Conservation (phyloP, 805 yeast genomes). For the Ogataea angusta region DNA sequence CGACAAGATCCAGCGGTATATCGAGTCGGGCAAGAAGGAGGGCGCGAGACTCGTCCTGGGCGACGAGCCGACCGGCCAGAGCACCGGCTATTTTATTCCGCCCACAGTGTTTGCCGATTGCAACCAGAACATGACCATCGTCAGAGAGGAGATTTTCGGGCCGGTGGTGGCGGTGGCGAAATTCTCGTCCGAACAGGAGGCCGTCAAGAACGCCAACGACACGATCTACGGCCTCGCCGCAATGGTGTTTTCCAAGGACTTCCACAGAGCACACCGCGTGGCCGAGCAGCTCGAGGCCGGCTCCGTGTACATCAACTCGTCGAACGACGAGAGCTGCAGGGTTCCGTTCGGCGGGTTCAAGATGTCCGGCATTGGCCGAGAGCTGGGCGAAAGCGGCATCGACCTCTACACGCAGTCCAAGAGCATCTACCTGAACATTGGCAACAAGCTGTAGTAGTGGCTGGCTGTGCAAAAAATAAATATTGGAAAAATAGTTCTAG, state of each 20-base stretch:
- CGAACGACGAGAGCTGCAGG: conserved; percentile 59
- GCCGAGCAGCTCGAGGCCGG: conserved; percentile 57
- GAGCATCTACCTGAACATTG: conserved; percentile 58
- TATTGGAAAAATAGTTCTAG: background rate
- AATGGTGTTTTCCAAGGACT: conserved; percentile 69
- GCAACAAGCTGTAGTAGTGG: conserved; percentile 29
- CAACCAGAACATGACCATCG: conserved; percentile 58
- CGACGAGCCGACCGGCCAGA: conserved; percentile 39
- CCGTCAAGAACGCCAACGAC: conserved; percentile 63
- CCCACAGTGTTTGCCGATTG: conserved; percentile 80
- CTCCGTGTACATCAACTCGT: conserved; percentile 65
- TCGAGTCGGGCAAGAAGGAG: conserved; percentile 43
- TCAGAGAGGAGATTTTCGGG: conserved; percentile 82
- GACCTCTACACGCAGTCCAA: conserved; percentile 69
- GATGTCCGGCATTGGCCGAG: conserved; percentile 77
- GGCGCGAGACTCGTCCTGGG: conserved; percentile 48
- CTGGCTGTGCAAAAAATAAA: background rate
- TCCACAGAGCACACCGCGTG: conserved; percentile 55
- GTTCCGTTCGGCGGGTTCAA: conserved; percentile 84
- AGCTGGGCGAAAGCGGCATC: conserved; percentile 72
- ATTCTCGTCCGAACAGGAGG: conserved; percentile 68
- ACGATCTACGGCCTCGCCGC: conserved; percentile 80
- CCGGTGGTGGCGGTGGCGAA: conserved; percentile 73
- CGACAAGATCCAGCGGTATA: conserved; percentile 47
- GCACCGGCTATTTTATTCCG: conserved; percentile 61